Percentiles rank a stretch among this genome's conserved stretches.
Evolutionary conservation across 2,329 filamentous ascomycete species (phyloP).

Genomic region (Neospermospora avenae): DNA sequence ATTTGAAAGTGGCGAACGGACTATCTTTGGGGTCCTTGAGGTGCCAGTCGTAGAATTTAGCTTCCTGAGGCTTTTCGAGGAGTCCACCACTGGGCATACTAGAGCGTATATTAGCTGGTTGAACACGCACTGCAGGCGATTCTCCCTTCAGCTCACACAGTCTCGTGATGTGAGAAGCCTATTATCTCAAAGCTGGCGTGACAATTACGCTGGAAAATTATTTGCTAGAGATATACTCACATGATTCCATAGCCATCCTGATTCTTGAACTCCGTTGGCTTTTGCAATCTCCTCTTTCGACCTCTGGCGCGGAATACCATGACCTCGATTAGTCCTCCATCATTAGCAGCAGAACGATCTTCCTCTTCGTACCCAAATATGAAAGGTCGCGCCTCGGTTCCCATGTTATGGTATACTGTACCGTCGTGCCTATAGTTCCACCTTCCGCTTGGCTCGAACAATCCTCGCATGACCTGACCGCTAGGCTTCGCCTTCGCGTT

Average conservation of each 20-base stretch:
- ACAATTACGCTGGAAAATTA: neutral
- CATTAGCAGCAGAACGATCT: constrained; percentile 41
- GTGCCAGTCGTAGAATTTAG: constrained; percentile 50
- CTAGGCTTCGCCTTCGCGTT: constrained; percentile 37
- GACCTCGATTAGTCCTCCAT: constrained; percentile 55
- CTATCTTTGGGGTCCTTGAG: constrained; percentile 49
- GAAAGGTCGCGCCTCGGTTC: constrained; percentile 49
- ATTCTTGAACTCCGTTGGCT: constrained; percentile 42
- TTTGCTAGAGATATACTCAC: constrained; percentile 39
- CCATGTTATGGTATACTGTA: constrained; percentile 37
- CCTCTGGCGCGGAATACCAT: constrained; percentile 50
- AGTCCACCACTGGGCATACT: constrained; percentile 53
- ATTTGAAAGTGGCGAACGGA: constrained; percentile 52
- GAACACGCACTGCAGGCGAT: no score
- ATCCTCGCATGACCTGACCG: constrained; percentile 44
- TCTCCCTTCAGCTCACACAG: neutral
- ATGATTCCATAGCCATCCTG: constrained; percentile 51
- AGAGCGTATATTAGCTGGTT: neutral
- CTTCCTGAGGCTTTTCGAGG: constrained; percentile 48
- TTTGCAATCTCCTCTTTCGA: constrained; percentile 42
- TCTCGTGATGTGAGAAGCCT: neutral
- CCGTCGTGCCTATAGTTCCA: constrained; percentile 42
- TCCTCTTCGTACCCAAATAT: constrained; percentile 41
- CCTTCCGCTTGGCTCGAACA: constrained; percentile 47
- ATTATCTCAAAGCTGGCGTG: no score